Conservation (phyloP, 495 filamentous ascomycete genomes). For the Clohesyomyces aquaticus region DNA sequence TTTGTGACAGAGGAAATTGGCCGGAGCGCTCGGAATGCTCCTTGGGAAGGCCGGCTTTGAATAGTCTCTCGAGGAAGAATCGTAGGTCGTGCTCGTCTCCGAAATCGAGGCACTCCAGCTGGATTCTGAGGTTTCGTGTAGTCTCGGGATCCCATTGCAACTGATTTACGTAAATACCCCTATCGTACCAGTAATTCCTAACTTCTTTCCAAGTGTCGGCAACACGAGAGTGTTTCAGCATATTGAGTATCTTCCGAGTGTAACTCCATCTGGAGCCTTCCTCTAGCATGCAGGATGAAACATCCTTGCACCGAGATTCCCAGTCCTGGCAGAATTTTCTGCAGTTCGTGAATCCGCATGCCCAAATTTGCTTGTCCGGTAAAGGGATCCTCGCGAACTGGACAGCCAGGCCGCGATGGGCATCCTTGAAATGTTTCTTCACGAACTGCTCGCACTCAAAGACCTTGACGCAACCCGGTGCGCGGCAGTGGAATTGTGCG, state of each 20-base stretch:
- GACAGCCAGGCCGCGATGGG: slow-evolving; percentile 4
- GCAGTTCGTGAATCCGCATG: slow-evolving; percentile 18
- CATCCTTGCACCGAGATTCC: slow-evolving; percentile 9
- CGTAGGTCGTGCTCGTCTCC: background rate
- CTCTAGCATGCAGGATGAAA: slow-evolving; percentile 4
- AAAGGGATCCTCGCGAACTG: background rate
- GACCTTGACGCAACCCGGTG: slow-evolving; percentile 1
- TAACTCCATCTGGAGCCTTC: slow-evolving; percentile 3
- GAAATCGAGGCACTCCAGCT: slow-evolving; percentile 13
- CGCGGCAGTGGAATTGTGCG: slow-evolving; percentile 19
- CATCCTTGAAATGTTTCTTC: slow-evolving; percentile 8
- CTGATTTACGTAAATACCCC: background rate
- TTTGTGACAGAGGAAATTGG: background rate
- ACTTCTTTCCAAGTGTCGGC: slow-evolving; percentile 4
- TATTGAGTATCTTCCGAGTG: slow-evolving; percentile 8
- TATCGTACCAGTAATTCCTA: background rate
- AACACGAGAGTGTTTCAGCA: background rate
- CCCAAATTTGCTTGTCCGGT: background rate
- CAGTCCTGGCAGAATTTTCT: background rate
- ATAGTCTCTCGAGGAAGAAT: background rate
- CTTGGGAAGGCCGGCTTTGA: background rate
- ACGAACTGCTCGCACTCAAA: slow-evolving; percentile 18
- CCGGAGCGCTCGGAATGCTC: background rate
- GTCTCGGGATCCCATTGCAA: slow-evolving; percentile 13
- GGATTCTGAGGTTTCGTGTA: background rate